Conservation (phyloP, 176 grass and related monocot species). For the Saccharum officinarum region DNA sequence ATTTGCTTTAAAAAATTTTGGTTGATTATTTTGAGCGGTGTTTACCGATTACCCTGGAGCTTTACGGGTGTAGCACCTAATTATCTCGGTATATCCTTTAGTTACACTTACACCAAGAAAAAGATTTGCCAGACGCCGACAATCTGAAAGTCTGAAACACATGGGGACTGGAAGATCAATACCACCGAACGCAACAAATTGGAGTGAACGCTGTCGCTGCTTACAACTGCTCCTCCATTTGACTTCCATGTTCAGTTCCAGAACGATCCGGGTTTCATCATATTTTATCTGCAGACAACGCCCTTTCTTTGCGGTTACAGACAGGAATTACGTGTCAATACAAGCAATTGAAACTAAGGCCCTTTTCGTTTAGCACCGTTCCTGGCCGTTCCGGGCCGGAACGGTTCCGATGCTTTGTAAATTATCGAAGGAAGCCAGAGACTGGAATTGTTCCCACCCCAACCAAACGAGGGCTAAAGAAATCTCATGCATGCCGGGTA, state of each 20-base stretch:
- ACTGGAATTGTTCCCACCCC: no score
- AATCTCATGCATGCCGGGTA: background rate
- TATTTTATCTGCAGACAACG: background rate
- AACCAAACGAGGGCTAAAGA: no score
- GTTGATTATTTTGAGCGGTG: background rate
- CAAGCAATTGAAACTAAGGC: background rate
- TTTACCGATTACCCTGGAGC: background rate
- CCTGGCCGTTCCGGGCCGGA: no score
- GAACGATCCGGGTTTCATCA: background rate
- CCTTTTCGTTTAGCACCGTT: no score
- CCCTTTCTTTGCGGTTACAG: background rate
- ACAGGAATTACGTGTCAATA: background rate
- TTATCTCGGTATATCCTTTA: background rate
- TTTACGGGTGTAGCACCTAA: background rate
- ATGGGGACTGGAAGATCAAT: background rate
- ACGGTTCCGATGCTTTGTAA: no score
- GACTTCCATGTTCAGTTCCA: conserved; percentile 11
- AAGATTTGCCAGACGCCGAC: background rate
- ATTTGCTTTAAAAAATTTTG: background rate
- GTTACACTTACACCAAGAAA: background rate
- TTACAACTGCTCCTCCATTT: background rate
- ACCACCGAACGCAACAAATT: background rate
- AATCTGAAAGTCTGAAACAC: no score
- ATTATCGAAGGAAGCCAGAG: no score
- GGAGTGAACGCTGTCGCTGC: background rate